Evolutionary conservation across 306 rosid genomes (phyloP).

Genomic region (Gynostemma pentaphyllum): DNA sequence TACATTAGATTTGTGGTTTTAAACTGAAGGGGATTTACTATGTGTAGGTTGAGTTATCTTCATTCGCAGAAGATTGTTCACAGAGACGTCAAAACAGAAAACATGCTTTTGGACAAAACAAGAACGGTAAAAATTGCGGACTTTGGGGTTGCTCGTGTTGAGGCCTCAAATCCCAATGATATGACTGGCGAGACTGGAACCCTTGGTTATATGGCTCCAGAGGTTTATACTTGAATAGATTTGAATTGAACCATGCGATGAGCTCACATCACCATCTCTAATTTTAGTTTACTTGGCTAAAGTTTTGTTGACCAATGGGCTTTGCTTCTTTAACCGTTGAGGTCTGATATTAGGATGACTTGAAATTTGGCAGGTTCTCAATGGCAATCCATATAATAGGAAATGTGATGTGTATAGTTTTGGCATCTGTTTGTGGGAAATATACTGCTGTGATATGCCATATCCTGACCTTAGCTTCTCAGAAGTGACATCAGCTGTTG

Average conservation of each 20-base stretch:
- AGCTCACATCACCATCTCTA: conserved; percentile 1
- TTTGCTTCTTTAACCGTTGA: conserved; percentile 4
- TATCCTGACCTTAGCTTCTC: conserved; percentile 96
- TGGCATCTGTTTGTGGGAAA: conserved; percentile 96
- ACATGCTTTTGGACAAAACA: conserved; percentile 94
- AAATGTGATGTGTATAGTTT: conserved; percentile 94
- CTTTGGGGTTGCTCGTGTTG: conserved; percentile 97
- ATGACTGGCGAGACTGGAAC: conserved; percentile 99
- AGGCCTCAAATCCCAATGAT: conserved; percentile 97
- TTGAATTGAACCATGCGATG: conserved; percentile 1
- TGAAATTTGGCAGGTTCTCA: conserved; percentile 65
- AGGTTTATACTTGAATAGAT: conserved; percentile 42
- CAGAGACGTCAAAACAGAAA: conserved; percentile 97
- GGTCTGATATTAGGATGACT: conserved; percentile 19
- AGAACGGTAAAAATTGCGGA: conserved; percentile 87
- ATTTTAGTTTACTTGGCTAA: conserved; percentile 1
- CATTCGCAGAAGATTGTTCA: conserved; percentile 84
- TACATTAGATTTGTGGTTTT: conserved; percentile 13
- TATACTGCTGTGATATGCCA: conserved; percentile 97
- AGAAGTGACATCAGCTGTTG: conserved; percentile 94
- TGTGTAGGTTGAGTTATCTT: conserved; percentile 85
- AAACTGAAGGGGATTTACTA: conserved; percentile 7
- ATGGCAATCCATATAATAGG: conserved; percentile 88
- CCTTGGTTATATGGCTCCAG: conserved; percentile 96
- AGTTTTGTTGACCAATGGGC: conserved; percentile 3